Evolutionary conservation across 169 alveolate species (phyloP), one percentile per base, ranked within the genome.

Genomic region (Plasmodium berghei): DNA sequence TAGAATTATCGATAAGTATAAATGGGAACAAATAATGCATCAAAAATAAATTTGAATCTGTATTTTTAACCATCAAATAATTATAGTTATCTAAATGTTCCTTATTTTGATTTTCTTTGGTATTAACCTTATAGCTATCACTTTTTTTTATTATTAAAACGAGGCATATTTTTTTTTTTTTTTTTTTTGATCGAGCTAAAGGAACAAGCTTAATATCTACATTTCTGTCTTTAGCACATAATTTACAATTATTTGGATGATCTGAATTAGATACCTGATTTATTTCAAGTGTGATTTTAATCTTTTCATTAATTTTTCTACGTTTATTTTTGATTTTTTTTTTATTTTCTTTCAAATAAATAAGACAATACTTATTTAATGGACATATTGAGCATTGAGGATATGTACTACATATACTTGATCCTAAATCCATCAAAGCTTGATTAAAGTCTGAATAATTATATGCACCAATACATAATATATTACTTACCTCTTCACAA

Each of bases 371-470:
- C 28, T 80, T 80, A 70, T 67, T 80, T 28, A 80, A 14, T 16
- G 95, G 95, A 62, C 95, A 92, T 28, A 54, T 42, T 45, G 16
- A 20, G 56, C 95, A 92, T 18, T 87, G 73, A 22, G 95, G 95
- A 26, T 88, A 24, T 22, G 67, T 67, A 59, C 62, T 73, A 85
- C 95, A 92, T 24, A 92, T 42, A 56, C 93, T 87, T 18, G 95
- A 92, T 22, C 95, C 95, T 42, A 92, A 71, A 67, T 92, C 95
- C 86, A 92, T 92, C 8, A 89, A 45, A 5, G 95, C 95, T 69
- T 92, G 93, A 55, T 73, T 70, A 26, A 80, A 85, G 58, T 67
- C 91, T 16, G 92, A 90, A 45, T 87, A 64, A 58, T 63, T 72
- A 28, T 42, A 62, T 16, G 58, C 88, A 18, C 28, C 90, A 9